These are phyloP conservation scores for Myxozyma neotropica DNA, from an alignment of 805 yeast genomes.

Conservation along the genomic window DNA sequence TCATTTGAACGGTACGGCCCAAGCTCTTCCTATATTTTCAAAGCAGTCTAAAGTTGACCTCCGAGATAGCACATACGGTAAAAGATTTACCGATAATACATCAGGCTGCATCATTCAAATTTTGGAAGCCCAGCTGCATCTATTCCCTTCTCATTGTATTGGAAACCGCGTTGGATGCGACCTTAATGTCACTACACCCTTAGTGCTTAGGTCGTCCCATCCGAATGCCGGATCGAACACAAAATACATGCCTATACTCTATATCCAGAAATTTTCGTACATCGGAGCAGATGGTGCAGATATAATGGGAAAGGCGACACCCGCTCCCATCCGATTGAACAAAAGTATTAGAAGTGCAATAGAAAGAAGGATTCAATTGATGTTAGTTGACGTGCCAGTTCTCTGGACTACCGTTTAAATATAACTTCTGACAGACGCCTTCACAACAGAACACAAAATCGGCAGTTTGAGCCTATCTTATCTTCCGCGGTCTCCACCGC, in stretches of 20 bases:
- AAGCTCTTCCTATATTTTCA: background rate
- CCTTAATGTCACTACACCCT: background rate
- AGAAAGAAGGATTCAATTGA: background rate
- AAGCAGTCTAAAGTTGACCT: background rate
- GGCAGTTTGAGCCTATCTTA: background rate
- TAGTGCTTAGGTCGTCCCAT: background rate
- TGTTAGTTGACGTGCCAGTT: background rate
- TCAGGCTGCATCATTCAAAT: conserved; percentile 13
- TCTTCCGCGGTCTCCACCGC: background rate
- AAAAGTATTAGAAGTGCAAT: background rate
- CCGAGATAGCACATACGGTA: conserved; percentile 3
- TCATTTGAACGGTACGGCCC: background rate
- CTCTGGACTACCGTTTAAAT: no score
- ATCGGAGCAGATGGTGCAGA: conserved; percentile 19
- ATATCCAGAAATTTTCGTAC: conserved; percentile 8
- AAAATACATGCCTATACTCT: conserved; percentile 11
- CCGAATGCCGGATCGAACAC: background rate
- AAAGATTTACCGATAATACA: conserved; percentile 10
- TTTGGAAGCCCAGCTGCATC: conserved; percentile 9
- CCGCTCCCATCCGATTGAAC: conserved; percentile 6
- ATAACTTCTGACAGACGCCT: no score
- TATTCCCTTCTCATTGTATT: conserved; percentile 14
- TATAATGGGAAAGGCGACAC: conserved; percentile 8
- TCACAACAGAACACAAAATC: background rate
- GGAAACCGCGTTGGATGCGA: conserved; percentile 4